phyloP scores from a whole-genome alignment of 352 stramenopile species.

The Peronospora destructor region DNA sequence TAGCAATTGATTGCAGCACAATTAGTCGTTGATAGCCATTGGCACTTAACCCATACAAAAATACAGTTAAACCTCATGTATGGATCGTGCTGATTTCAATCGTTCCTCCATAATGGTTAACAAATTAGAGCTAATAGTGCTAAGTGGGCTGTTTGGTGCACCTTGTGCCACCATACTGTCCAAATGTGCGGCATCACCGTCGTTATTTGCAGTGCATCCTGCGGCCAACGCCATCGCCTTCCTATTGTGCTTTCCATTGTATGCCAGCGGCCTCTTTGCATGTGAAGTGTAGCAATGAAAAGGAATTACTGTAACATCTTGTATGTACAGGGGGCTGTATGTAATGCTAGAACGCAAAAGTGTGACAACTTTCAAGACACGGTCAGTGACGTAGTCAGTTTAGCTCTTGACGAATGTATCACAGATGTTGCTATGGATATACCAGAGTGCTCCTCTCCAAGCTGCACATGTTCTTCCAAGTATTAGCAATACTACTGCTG shows the following conservation, averaged over 20 bases:
- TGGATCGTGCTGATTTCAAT: not conserved
- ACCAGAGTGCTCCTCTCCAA: conserved; percentile 35
- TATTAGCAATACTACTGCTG: conserved; percentile 44
- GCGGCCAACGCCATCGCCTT: conserved; percentile 56
- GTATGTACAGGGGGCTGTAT: conserved; percentile 37
- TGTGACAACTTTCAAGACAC: conserved; percentile 35
- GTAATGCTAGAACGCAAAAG: conserved; percentile 54
- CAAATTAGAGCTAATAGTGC: conserved; percentile 50
- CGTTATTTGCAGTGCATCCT: conserved; percentile 55
- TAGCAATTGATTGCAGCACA: not conserved
- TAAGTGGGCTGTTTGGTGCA: conserved; percentile 42
- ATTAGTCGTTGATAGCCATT: conserved; percentile 3
- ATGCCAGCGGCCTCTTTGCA: not conserved
- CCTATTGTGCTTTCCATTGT: conserved; percentile 54
- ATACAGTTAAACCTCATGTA: conserved; percentile 5
- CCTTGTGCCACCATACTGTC: conserved; percentile 43
- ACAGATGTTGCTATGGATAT: conserved; percentile 5
- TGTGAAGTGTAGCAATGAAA: not conserved
- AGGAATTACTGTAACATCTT: not conserved
- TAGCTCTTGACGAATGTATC: not conserved
- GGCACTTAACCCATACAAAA: conserved; percentile 10
- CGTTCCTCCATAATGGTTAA: conserved; percentile 32
- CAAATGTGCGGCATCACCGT: conserved; percentile 26
- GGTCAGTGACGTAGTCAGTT: conserved; percentile 20
- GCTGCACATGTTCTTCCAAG: conserved; percentile 45